Percentiles rank a stretch among this genome's conserved stretches.
Evolutionary conservation across 805 yeast genomes (phyloP).

Genomic region (Starmerella geochares): DNA sequence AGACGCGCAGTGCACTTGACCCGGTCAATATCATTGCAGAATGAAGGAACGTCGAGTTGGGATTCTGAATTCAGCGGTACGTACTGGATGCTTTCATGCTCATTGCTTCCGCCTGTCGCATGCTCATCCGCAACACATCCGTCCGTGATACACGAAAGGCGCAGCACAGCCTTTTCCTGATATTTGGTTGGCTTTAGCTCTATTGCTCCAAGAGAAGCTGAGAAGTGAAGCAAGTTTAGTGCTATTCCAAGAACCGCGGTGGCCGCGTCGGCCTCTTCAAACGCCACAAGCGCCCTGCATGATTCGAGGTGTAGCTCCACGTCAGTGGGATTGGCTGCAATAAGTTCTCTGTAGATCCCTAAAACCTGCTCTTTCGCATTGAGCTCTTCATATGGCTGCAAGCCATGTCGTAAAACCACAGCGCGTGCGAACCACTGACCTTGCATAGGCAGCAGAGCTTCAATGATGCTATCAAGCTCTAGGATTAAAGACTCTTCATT

Average conservation of each 20-base stretch:
- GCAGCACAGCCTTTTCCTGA: slow-evolving; percentile 5
- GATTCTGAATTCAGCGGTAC: slow-evolving; percentile 8
- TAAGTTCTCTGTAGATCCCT: slow-evolving; percentile 21
- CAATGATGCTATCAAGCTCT: neutral
- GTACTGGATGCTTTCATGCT: neutral
- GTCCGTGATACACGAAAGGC: slow-evolving; percentile 8
- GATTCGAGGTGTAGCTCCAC: slow-evolving; percentile 52
- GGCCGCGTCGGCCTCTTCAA: slow-evolving; percentile 29
- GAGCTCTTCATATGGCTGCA: neutral
- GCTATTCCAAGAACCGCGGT: slow-evolving; percentile 23
- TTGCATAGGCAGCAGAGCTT: neutral
- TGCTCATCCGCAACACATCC: neutral
- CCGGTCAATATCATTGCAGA: neutral
- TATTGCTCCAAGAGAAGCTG: slow-evolving; percentile 4
- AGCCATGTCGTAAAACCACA: neutral
- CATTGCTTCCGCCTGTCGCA: too few relatives aligned
- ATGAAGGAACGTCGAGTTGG: slow-evolving; percentile 7
- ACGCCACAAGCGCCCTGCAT: slow-evolving; percentile 40
- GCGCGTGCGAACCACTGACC: neutral
- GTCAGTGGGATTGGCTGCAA: slow-evolving; percentile 32
- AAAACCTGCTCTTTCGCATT: neutral
- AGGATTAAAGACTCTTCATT: neutral
- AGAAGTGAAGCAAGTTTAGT: slow-evolving; percentile 2
- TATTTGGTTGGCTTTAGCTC: slow-evolving; percentile 7
- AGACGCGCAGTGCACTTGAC: slow-evolving; percentile 7